Conservation (phyloP, 2,329 filamentous ascomycete species). For the Exophiala sp. region DNA sequence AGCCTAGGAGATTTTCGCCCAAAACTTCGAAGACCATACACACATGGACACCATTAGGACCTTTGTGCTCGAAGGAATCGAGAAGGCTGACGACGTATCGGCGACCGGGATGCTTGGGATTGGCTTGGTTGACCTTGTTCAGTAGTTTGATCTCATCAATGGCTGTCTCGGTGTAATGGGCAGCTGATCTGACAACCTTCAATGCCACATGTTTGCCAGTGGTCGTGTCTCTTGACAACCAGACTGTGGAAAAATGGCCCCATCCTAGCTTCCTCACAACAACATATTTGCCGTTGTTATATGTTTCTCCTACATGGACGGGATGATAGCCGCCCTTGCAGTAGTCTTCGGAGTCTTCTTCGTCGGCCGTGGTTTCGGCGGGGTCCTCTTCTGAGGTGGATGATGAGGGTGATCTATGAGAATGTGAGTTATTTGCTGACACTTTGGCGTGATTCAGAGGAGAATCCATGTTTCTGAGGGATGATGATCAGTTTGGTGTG, state of each 20-base stretch:
- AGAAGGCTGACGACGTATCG: constrained; percentile 93
- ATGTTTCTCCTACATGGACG: constrained; percentile 88
- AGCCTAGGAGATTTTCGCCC: constrained; percentile 86
- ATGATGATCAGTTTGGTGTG: constrained; percentile 19
- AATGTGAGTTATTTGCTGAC: constrained; percentile 50
- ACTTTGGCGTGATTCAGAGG: constrained; percentile 42
- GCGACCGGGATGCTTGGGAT: constrained; percentile 88
- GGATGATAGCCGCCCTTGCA: constrained; percentile 99
- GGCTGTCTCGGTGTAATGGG: constrained; percentile 97
- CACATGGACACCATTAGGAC: constrained; percentile 91
- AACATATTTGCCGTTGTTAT: constrained; percentile 96
- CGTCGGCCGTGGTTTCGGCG: constrained; percentile 89
- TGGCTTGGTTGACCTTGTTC: constrained; percentile 93
- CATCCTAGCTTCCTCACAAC: constrained; percentile 94
- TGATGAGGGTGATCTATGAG: constrained; percentile 72
- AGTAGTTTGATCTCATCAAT: constrained; percentile 98
- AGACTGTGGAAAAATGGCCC: constrained; percentile 99
- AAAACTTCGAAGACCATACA: constrained; percentile 99
- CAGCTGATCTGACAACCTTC: constrained; percentile 95
- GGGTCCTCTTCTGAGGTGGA: constrained; percentile 71
- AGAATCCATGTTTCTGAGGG: constrained; percentile 33
- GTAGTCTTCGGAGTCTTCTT: constrained; percentile 98
- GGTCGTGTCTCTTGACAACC: constrained; percentile 75
- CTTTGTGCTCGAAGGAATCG: constrained; percentile 96
- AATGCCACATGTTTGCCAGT: constrained; percentile 92